Evolutionary conservation across 2,329 filamentous ascomycete species (phyloP).

Genomic region (Xylariaceae sp.): DNA sequence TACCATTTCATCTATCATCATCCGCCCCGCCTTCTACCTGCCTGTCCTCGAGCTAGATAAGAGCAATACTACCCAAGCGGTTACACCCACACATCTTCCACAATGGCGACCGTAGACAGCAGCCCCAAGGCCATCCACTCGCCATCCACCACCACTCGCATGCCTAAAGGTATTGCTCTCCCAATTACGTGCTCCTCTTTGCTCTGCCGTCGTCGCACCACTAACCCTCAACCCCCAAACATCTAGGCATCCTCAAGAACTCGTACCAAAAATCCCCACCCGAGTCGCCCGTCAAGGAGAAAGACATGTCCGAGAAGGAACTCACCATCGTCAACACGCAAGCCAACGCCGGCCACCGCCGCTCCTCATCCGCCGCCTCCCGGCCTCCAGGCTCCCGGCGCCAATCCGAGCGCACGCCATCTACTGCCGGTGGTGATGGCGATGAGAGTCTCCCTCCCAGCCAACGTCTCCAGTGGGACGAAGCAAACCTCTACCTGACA

Average conservation of each 20-base stretch:
- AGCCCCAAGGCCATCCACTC: conserved; percentile 24
- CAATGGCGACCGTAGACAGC: conserved; percentile 29
- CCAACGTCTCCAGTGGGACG: conserved; percentile 93
- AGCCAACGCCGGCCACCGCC: conserved; percentile 84
- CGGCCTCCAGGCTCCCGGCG: conserved; percentile 65
- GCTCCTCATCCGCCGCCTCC: conserved; percentile 71
- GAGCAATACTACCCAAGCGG: too few species aligned
- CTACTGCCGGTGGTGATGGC: conserved; percentile 41
- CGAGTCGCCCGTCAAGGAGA: conserved; percentile 45
- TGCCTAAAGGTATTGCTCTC: conserved; percentile 33
- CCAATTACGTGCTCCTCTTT: background rate
- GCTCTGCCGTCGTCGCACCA: background rate
- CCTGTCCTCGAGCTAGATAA: too few species aligned
- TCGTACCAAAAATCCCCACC: conserved; percentile 63
- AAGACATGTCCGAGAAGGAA: conserved; percentile 71
- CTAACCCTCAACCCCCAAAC: conserved; percentile 2
- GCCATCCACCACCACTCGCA: conserved; percentile 18
- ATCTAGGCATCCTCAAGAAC: conserved; percentile 91
- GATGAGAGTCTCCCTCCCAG: conserved; percentile 53
- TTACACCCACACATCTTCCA: conserved; percentile 10
- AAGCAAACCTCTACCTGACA: conserved; percentile 94
- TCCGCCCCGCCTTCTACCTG: too few species aligned
- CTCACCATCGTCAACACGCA: conserved; percentile 92
- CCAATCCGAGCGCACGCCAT: conserved; percentile 54
- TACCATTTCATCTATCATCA: too few species aligned